A percentile compares a stretch with the other conserved stretches of the same genome.
Conservation (phyloP, 1,139 yeast species). For the Protomyces lactucae-debilis region DNA sequence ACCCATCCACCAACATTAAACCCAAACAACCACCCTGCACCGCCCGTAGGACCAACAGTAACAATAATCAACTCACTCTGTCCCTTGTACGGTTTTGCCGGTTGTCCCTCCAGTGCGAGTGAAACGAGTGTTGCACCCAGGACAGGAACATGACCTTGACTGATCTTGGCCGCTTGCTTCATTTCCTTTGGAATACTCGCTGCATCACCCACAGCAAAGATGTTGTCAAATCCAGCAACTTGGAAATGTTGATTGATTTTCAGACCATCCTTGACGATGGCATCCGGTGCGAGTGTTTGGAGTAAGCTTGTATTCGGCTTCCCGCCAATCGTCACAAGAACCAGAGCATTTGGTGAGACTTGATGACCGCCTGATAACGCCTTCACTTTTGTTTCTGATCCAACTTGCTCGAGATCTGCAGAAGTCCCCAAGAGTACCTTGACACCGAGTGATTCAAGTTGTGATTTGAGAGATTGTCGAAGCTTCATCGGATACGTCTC, state of each 20-base stretch:
- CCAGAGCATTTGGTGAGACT: background rate
- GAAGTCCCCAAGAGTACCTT: background rate
- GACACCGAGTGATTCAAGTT: slow-evolving; percentile 13
- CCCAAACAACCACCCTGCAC: slow-evolving; percentile 26
- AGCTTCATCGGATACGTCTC: slow-evolving; percentile 17
- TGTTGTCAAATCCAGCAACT: slow-evolving; percentile 3
- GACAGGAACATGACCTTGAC: slow-evolving; percentile 9
- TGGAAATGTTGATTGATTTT: slow-evolving; percentile 9
- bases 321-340: slow-evolving; percentile 10
- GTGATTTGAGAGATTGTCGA: slow-evolving; percentile 5
- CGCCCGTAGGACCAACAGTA: slow-evolving; percentile 20
- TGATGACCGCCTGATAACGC: slow-evolving; percentile 9
- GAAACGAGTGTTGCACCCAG: slow-evolving; percentile 14
- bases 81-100: background rate
- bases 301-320: slow-evolving; percentile 12
- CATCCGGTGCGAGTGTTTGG: slow-evolving; percentile 1
- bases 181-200: slow-evolving; percentile 8
- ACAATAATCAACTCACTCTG: slow-evolving; percentile 18
- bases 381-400: background rate
- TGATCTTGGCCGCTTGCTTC: slow-evolving; percentile 18
- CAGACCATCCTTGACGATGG: slow-evolving; percentile 5
- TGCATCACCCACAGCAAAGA: slow-evolving; percentile 16
- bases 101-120: background rate
- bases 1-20: slow-evolving; percentile 17
- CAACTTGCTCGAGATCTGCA: background rate